Conservation (phyloP, 2,329 filamentous ascomycete species). For the Leptodontidium sp. region DNA sequence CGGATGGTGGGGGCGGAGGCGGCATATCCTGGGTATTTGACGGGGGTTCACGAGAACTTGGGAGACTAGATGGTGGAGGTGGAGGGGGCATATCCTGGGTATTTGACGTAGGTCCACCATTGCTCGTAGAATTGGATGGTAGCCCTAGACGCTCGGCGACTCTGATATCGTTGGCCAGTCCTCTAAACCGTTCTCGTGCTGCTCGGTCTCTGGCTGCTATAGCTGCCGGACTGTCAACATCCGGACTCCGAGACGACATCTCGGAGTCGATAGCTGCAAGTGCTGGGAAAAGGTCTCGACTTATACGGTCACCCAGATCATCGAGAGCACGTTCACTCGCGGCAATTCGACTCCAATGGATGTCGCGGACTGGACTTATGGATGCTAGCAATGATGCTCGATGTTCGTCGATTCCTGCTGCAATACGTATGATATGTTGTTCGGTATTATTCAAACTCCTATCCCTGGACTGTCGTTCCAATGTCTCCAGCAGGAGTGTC, state of each 20-base stretch:
- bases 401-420: conserved; percentile 6
- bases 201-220: background rate
- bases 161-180: background rate
- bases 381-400: conserved; percentile 7
- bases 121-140: too few relatives aligned
- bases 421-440: conserved; percentile 15
- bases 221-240: background rate
- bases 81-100: too few relatives aligned
- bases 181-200: background rate
- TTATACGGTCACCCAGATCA: conserved; percentile 9
- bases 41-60: too few relatives aligned
- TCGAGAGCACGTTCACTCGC: conserved; percentile 11
- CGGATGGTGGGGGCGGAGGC: background rate
- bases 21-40: background rate
- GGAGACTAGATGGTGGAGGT: too few relatives aligned
- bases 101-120: too few relatives aligned
- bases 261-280: background rate
- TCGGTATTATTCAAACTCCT: conserved; percentile 12
- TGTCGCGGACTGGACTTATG: background rate
- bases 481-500: background rate
- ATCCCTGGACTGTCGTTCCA: background rate
- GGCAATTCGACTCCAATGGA: conserved; percentile 6
- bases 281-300: background rate
- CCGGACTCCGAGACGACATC: background rate
- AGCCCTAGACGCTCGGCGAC: background rate